Evolutionary conservation across 345 rosid genomes (phyloP).

Genomic region (Camelina hispida): DNA sequence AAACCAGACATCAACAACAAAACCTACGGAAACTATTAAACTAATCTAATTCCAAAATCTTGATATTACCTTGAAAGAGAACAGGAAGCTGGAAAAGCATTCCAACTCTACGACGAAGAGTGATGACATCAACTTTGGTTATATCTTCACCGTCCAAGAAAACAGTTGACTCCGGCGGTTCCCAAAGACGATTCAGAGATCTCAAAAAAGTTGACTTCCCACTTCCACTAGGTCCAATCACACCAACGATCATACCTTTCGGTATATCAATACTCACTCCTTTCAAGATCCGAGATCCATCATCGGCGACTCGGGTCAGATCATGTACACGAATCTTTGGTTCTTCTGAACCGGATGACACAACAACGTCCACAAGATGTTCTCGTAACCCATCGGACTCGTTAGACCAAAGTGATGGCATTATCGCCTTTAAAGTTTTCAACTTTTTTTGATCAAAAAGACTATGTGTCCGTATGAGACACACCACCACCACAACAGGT

Average conservation of each 20-base stretch:
- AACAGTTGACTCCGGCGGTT: conserved; percentile 69
- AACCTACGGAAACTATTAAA: background rate
- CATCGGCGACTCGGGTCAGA: conserved; percentile 55
- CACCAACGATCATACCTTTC: conserved; percentile 67
- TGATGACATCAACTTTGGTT: conserved; percentile 62
- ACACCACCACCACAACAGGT: no score
- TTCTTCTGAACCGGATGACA: conserved; percentile 21
- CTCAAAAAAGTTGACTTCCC: conserved; percentile 87
- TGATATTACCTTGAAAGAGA: conserved; percentile 69
- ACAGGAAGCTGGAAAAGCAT: conserved; percentile 96
- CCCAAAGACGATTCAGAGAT: conserved; percentile 89
- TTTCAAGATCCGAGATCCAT: conserved; percentile 57
- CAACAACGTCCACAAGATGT: conserved; percentile 47
- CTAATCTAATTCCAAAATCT: background rate
- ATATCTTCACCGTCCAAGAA: conserved; percentile 77
- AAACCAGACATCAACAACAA: background rate
- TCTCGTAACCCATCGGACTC: conserved; percentile 49
- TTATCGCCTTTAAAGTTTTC: background rate
- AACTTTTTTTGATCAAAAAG: background rate
- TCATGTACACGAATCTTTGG: conserved; percentile 57
- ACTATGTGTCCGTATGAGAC: background rate
- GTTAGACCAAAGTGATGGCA: conserved; percentile 26
- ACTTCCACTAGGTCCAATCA: conserved; percentile 95
- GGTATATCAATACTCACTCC: conserved; percentile 65
- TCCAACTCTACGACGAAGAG: conserved; percentile 84